Base-by-base conservation (phyloP, 164 flowering plant genomes). In the Magnolia kwangsiensis region DNA sequence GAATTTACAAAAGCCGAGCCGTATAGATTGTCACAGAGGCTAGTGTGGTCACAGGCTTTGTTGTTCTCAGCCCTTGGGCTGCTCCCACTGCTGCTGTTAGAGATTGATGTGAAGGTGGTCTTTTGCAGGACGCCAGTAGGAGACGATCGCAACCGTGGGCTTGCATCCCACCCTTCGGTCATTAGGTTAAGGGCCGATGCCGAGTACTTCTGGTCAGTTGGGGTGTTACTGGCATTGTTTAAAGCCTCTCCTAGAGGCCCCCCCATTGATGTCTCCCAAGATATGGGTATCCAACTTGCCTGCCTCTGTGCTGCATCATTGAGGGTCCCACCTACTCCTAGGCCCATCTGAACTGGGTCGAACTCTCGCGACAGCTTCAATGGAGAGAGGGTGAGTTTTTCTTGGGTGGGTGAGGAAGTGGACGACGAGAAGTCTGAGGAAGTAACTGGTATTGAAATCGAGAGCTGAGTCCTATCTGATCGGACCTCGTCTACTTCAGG, bases 241-340 rank as follows among this genome's bases (percentile, higher is more conserved):
- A 93, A 72, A 49, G 86, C 98, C 82, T 95, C 99, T 0, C 95
- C 99, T 0, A 95, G 85, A 9, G 99, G 98, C 13, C 99, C 99
- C 0, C 97, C 96, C 81, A 89, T 78, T 55, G 98, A 90, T 63
- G 63, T 84, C 71, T 83, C 91, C 96, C 97, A 90, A 27, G 89
- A 73, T 16, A 87, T 82, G 0, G 96, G 93, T 59, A 87, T 82
- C 94, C 91, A 92, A 73, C 78, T 81, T 1, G 85, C 77, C 77
- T 85, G 89, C 77, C 84, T 87, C 13, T 80, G 78, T 45, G 67
- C 82, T 8, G 81, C 72, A 67, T 86, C 91, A 67, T 79, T 73
- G 18, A 81, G 50, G 50, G 74, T 72, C 68, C 75, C 84, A 14
- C 86, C 88, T 50, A 85, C 82, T 8, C 91, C 92, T 72, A 90